Evolutionary conservation across 1,139 yeast genomes (phyloP), one percentile per base, ranked within the genome.

Genomic region (Yamadazyma sp.): DNA sequence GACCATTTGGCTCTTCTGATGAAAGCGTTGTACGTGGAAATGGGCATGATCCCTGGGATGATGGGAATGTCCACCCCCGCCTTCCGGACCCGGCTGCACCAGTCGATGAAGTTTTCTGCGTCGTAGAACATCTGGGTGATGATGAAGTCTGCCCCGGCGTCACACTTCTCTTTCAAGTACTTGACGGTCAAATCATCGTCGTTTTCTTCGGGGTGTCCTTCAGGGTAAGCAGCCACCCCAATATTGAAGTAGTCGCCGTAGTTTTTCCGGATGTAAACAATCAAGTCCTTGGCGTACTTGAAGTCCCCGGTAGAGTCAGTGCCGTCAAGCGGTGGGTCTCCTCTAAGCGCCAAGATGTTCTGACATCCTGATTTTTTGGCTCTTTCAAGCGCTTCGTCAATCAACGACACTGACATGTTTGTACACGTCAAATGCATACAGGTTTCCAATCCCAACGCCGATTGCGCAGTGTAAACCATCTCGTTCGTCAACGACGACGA

Each of bases 351-450:
- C 54, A 92, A 70, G 47, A 92, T 91, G 62, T 91, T 92, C 59
- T 88, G 95, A 59, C 98, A 92, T 3, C 98, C 98, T 0, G 96
- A 83, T 31, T 81, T 78, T 57, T 83, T 87, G 1, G 98, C 98
- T 46, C 81, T 81, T 45, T 81, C 75, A 50, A 92, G 73, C 3
- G 98, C 98, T 48, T 81, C 79, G 56, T 89, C 96, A 49, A 92
- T 86, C 51, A 85, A 72, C 38, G 78, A 79, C 27, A 82, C 72
- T 33, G 91, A 81, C 98, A 92, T 92, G 54, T 92, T 92, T 23
- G 98, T 91, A 60, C 98, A 92, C 2, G 98, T 92, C 62, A 92
- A 73, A 61, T 92, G 98, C 97, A 92, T 91, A 61, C 98, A 94
- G 0, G 98, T 92, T 56, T 92, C 98, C 47, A 92, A 71, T 7